Percentiles rank a stretch among this genome's conserved stretches.
Conservation (phyloP, 1,139 yeast genomes). For the Candida dubliniensis region DNA sequence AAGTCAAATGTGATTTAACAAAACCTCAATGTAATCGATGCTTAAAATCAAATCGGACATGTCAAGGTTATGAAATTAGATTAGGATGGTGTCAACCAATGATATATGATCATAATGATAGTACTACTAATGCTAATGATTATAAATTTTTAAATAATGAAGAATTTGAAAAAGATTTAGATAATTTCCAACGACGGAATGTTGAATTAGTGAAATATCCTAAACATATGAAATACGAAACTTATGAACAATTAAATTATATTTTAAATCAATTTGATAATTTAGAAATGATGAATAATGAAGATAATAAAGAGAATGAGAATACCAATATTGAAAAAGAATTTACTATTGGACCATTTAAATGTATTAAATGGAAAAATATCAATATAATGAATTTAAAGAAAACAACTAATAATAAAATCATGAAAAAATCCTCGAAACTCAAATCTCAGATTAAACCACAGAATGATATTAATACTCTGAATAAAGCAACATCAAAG, state of each 20-base stretch:
- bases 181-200: conserved; percentile 36
- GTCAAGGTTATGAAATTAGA: conserved; percentile 43
- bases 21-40: conserved; percentile 47
- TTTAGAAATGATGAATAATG: conserved; percentile 1
- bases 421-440: not conserved
- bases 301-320: not conserved
- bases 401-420: not conserved
- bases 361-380: conserved; percentile 11
- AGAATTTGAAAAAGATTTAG: conserved; percentile 17
- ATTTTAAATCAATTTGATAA: conserved; percentile 30
- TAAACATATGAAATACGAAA: conserved; percentile 28
- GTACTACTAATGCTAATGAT: conserved; percentile 2
- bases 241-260: conserved; percentile 30
- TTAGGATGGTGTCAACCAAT: conserved; percentile 43
- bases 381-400: too few relatives aligned
- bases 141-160: conserved; percentile 20
- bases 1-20: conserved; percentile 50
- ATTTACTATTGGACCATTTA: conserved; percentile 35
- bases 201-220: conserved; percentile 40
- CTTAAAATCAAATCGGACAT: conserved; percentile 37
- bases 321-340: conserved; percentile 2
- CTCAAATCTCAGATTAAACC: not conserved
- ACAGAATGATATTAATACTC: too few relatives aligned
- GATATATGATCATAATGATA: conserved; percentile 22
- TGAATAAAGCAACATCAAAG: too few relatives aligned